phyloP scores from a whole-genome alignment of 768 basidiomycete species.

The Xerocomellus amylosporus region DNA sequence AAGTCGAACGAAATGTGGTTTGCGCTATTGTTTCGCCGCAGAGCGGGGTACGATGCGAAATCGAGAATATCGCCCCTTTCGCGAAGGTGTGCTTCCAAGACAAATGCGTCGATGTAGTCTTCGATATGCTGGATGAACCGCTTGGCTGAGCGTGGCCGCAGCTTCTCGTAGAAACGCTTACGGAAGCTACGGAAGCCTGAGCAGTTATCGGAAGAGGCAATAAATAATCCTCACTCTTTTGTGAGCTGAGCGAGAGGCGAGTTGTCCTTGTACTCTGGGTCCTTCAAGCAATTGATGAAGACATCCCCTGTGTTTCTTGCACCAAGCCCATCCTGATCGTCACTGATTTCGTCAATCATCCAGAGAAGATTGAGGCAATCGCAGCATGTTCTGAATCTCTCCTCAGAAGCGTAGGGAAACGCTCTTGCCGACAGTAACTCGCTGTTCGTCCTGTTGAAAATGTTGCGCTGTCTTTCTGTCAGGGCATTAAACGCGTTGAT shows the following conservation, averaged over 20 bases:
- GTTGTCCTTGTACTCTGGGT: constrained; percentile 51
- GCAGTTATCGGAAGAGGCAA: neutral
- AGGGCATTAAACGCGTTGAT: constrained; percentile 59
- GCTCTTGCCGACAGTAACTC: constrained; percentile 60
- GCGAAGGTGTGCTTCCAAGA: constrained; percentile 59
- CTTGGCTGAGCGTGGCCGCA: constrained; percentile 38
- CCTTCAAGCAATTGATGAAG: constrained; percentile 51
- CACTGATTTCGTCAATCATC: constrained; percentile 66
- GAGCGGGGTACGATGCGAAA: constrained; percentile 49
- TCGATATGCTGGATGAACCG: constrained; percentile 54
- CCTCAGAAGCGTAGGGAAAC: constrained; percentile 57
- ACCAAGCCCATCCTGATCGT: constrained; percentile 58
- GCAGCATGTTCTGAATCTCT: constrained; percentile 57
- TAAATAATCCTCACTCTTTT: constrained; percentile 46
- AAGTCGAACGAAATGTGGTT: constrained; percentile 62
- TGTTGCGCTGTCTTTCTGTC: constrained; percentile 53
- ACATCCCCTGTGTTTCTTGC: constrained; percentile 52
- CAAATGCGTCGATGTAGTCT: constrained; percentile 56
- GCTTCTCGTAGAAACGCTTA: constrained; percentile 40
- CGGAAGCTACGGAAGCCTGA: constrained; percentile 44
- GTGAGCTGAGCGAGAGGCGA: constrained; percentile 59
- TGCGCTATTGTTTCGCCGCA: constrained; percentile 70
- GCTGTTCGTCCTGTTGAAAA: constrained; percentile 55
- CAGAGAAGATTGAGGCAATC: constrained; percentile 64
- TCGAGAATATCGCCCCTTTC: constrained; percentile 54